phyloP scores from a whole-genome alignment of 352 stramenopile genomes.

The Globisporangium perplexum region DNA sequence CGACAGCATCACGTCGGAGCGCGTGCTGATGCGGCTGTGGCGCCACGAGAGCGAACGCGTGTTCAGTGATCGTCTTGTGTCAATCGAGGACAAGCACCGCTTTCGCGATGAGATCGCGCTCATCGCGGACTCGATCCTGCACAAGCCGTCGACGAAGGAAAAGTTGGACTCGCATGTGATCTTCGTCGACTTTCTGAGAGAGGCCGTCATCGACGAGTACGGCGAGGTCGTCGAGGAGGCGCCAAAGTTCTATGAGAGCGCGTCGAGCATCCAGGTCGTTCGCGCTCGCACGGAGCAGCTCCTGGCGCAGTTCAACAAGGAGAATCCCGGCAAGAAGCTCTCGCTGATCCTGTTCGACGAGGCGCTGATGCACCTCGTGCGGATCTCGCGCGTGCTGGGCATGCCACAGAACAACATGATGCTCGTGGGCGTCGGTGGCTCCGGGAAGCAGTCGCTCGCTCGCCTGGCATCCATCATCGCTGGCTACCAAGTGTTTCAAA shows the following conservation, averaged over 20 bases:
- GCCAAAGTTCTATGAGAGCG: slow-evolving; percentile 80
- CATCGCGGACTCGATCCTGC: slow-evolving; percentile 41
- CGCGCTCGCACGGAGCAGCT: slow-evolving; percentile 56
- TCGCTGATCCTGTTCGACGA: slow-evolving; percentile 90
- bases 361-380: slow-evolving; percentile 78
- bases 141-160: slow-evolving; percentile 23
- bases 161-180: slow-evolving; percentile 16
- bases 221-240: slow-evolving; percentile 72
- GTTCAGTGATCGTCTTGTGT: slow-evolving; percentile 73
- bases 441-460: slow-evolving; percentile 83
- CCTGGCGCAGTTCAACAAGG: slow-evolving; percentile 74
- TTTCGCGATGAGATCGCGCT: slow-evolving; percentile 51
- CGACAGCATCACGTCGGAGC: slow-evolving; percentile 42
- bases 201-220: slow-evolving; percentile 79
- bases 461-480: slow-evolving; percentile 75
- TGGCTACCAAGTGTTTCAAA: slow-evolving; percentile 77
- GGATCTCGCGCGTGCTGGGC: slow-evolving; percentile 75
- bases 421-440: slow-evolving; percentile 88
- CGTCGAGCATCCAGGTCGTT: slow-evolving; percentile 35
- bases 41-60: slow-evolving; percentile 81
- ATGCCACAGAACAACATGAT: slow-evolving; percentile 87
- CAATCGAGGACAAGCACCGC: slow-evolving; percentile 60
- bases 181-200: slow-evolving; percentile 86
- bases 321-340: slow-evolving; percentile 63
- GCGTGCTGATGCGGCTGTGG: slow-evolving; percentile 66